Evolutionary conservation across 1,284 basidiomycete species (phyloP), one percentile per base, ranked within the genome.

Genomic region (Tilletia indica): DNA sequence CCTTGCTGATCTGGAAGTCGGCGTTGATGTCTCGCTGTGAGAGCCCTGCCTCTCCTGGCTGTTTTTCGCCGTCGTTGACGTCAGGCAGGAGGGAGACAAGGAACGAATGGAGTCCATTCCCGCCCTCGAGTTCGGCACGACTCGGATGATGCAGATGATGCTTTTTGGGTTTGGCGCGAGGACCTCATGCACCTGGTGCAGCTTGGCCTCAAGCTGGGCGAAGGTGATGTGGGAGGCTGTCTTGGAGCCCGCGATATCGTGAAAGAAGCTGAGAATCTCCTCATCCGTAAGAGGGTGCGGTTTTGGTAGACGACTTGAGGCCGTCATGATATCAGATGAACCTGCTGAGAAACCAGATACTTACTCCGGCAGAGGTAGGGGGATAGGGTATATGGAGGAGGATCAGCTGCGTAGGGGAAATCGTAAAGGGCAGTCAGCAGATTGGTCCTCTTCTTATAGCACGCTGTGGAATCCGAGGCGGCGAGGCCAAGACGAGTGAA

Each of bases 31-130:
- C 61, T 25, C 21, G 2, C 34, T 64, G 8, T 0, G 19, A 16
- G 1, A 3, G 51, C 51, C 1, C 19, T 54, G 42, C 42, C 11
- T 12, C 51, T 25, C n/a, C 51, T 54, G 11, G 4, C 51, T 54
- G 16, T 19, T 31, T 31, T 31, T 31, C 42, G 42, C 14, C 14
- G 42, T 45, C 14, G 42, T 45, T 3, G 42, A 64, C 16, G 12
- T 64, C 48, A 16, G 68, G 51, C 36, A 72, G 21, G 45, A 72
- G 68, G 12, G 36, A 21, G 68, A 49, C n/a, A 45, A 72, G 68
- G 31, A 72, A 72, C 48, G 34, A 56, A 64, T 72, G 71, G 3
- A 70, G 69, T 9, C 70, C 70, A 21, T 71, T 66, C 31, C 66
- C 61, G 25, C 39, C 51, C 49, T 49, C 39, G 51, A 39, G 21